Evolutionary conservation across 1,139 yeast species (phyloP), one percentile per base, ranked within the genome.

Genomic region (Debaryomyces robertsiae): DNA sequence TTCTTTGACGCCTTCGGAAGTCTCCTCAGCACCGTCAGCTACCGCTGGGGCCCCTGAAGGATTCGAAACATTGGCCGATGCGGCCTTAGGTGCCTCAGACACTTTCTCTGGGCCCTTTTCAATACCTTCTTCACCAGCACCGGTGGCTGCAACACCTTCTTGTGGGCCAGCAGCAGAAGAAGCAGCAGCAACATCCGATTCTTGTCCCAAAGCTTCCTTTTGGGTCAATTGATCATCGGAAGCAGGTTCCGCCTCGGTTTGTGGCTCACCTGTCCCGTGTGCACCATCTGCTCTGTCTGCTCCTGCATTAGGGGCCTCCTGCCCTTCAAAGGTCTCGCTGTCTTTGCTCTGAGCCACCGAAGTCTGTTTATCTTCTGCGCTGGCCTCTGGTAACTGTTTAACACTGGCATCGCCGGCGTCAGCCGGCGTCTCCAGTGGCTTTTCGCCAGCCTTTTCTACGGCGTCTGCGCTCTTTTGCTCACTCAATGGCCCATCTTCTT

Each of bases 391-490:
- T 27, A 18, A 17, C 24, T 38, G 15, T 23, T 16, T 23, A 24
- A 30, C 31, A 25, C 28, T 24, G 14, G 36, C 14, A 5, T 22
- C 30, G 23, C 34, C 27, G n/a, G 30, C 31, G 15, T 16, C 33
- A 7, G n/a, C 36, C 13, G 30, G 7, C 4, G 19, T 11, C 14
- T 10, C 27, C 6, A 9, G n/a, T 7, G 29, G 18, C 23, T 32
- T 9, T 23, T 53, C 35, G 9, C 14, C 19, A 7, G 35, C 25
- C n/a, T 37, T 44, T 15, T 40, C 48, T 24, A 47, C 47, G 14
- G 34, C 42, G 15, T 43, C 46, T 28, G 43, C 41, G 9, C 52
- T 44, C 30, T 50, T 50, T 9, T 32, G 52, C 19, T 43, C 43
- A 13, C 11, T 17, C 10, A 14, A 19, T 29, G 38, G 49, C 16